Base-by-base conservation (phyloP, 2,329 filamentous ascomycete species). In the Colletotrichum graminicola region DNA sequence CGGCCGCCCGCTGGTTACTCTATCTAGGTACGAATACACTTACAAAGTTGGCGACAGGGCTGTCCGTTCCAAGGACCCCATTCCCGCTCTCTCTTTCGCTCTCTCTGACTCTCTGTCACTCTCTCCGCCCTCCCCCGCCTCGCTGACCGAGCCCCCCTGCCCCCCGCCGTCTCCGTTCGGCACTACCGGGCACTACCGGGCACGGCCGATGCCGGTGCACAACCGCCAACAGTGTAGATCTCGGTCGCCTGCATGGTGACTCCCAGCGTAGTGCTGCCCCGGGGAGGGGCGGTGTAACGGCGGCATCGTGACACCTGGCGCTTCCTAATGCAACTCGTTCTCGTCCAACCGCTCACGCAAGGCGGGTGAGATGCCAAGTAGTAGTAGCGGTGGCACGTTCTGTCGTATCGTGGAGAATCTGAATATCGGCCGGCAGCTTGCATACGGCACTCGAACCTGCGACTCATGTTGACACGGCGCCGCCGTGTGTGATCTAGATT, bases 111-210 rank as follows among this genome's bases (percentile, higher is more conserved):
- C 21, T 47, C 43, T 52, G 43, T 6, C 18, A 21, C 7, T n/a
- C 43, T 47, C 43, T 18, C 47, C n/a, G 47, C 32, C 14, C 52
- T 18, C 45, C 47, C 60, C 47, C 60, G 47, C 66, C 61, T 59
- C 61, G 21, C 66, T 57, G 63, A 62, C 67, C 51, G 39, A 71
- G 49, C n/a, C 45, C n/a, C 29, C n/a, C 45, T n/a, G 18, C 18
- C 41, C 63, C 68, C 68, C 52, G 57, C 68, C 64, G 26, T 62
- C 64, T 59, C 64, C 68, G 64, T 63, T 67, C 68, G 64, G 68
- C 52, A 57, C 57, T 56, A 47, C 68, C 68, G 43, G 64, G 68
- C 52, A 51, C 57, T 51, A 32, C 68, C 68, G 65, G 51, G 16
- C 68, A 47, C 41, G 41, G 34, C 51, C 39, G 60, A 49, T 55